A percentile compares a stretch with the other conserved stretches of the same genome.
phyloP scores from a whole-genome alignment of 306 rosid species.

The Medicago arabica region DNA sequence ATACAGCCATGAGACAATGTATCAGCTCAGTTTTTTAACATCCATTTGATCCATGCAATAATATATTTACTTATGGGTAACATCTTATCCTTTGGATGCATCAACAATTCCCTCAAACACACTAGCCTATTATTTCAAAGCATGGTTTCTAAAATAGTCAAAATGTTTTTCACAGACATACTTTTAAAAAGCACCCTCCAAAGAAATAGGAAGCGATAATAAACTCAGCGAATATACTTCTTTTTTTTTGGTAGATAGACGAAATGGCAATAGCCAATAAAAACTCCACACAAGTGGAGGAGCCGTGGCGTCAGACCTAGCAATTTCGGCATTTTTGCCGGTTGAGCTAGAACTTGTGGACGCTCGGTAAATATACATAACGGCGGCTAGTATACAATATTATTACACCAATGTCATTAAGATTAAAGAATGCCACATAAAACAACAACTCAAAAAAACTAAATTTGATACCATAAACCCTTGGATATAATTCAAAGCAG shows the following conservation, averaged over 20 bases:
- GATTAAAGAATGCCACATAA: conserved; percentile 5
- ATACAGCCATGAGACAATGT: conserved; percentile 1
- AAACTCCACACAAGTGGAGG: too few relatives aligned
- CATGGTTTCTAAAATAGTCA: background rate
- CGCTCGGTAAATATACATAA: background rate
- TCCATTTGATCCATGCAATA: background rate
- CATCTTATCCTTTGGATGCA: conserved; percentile 9
- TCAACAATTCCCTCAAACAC: conserved; percentile 21
- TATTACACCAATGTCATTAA: conserved; percentile 15
- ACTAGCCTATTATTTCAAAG: conserved; percentile 2
- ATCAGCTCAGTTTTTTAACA: conserved; percentile 5
- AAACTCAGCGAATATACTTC: conserved; percentile 28
- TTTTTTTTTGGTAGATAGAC: too few relatives aligned
- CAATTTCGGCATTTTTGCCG: too few relatives aligned
- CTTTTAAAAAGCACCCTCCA: conserved; percentile 4
- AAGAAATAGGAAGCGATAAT: background rate
- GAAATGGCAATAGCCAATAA: too few relatives aligned
- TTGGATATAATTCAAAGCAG: conserved; percentile 27
- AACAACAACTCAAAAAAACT: background rate
- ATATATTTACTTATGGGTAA: background rate
- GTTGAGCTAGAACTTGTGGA: too few relatives aligned
- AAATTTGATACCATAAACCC: conserved; percentile 5
- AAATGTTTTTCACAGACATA: conserved; percentile 11
- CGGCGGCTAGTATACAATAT: conserved; percentile 13
- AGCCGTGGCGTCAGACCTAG: too few relatives aligned